Conservation (phyloP, 2,329 filamentous ascomycete species). For the Daldinia sp. region DNA sequence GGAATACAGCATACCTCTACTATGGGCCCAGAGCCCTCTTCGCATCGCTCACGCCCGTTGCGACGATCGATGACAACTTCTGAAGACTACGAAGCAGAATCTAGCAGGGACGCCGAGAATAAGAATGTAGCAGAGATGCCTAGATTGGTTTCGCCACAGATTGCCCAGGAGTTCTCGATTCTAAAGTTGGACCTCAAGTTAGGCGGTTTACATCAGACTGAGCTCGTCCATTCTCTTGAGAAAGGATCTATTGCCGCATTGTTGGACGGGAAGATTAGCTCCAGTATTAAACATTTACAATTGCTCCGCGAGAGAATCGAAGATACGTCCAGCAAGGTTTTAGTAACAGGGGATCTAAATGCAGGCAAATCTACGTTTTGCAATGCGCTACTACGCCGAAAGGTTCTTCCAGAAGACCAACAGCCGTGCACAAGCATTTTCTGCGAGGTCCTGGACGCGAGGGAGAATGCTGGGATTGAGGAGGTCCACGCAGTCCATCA, state of each 20-base stretch:
- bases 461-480: conserved; percentile 89
- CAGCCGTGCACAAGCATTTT: conserved; percentile 99
- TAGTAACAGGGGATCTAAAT: conserved; percentile 95
- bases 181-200: conserved; percentile 94
- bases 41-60: conserved; percentile 58
- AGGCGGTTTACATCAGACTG: conserved; percentile 82
- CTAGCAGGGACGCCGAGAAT: conserved; percentile 73
- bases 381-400: conserved; percentile 92
- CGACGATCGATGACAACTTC: conserved; percentile 78
- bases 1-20: conserved; percentile 71
- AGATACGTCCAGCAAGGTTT: conserved; percentile 94
- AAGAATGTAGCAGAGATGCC: conserved; percentile 70
- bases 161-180: conserved; percentile 94
- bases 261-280: conserved; percentile 91
- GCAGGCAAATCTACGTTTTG: conserved; percentile 99
- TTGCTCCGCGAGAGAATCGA: conserved; percentile 92
- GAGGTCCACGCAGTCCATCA: conserved; percentile 96
- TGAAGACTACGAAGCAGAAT: conserved; percentile 71
- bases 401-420: conserved; percentile 94
- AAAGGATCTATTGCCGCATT: conserved; percentile 90
- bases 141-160: conserved; percentile 86
- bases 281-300: conserved; percentile 89
- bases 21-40: conserved; percentile 59
- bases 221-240: conserved; percentile 93
- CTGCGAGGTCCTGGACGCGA: conserved; percentile 92